Evolutionary conservation across 352 stramenopile species (phyloP).

Genomic region (Aphanomyces cochlioides): DNA sequence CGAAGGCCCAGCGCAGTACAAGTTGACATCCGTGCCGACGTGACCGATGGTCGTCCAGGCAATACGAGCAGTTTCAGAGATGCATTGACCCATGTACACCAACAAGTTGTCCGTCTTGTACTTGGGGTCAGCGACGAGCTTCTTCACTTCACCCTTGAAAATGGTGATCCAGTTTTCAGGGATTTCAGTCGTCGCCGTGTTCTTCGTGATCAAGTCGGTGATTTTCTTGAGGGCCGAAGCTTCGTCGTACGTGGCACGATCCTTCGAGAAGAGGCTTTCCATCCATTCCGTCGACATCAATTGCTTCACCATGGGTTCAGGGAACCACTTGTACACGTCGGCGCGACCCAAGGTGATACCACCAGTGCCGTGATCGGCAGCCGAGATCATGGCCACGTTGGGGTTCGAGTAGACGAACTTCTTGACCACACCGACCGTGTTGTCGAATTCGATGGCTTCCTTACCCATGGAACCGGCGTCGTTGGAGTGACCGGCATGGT

Average conservation of each 20-base stretch:
- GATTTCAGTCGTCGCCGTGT: constrained; percentile 53
- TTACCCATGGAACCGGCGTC: constrained; percentile 63
- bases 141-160: constrained; percentile 42
- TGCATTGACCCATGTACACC: constrained; percentile 52
- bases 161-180: constrained; percentile 34
- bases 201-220: constrained; percentile 45
- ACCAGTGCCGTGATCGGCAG: constrained; percentile 60
- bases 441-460: constrained; percentile 66
- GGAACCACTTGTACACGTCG: constrained; percentile 50
- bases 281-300: constrained; percentile 63
- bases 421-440: constrained; percentile 60
- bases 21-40: constrained; percentile 65
- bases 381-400: constrained; percentile 57
- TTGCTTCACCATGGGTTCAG: constrained; percentile 45
- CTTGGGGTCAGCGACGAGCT: constrained; percentile 43
- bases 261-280: constrained; percentile 38
- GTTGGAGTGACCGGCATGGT: constrained; percentile 64
- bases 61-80: constrained; percentile 45
- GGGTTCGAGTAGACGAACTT: constrained; percentile 46
- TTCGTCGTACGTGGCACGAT: constrained; percentile 41
- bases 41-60: constrained; percentile 62
- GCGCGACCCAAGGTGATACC: constrained; percentile 53
- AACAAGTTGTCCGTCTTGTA: constrained; percentile 45
- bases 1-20: constrained; percentile 63
- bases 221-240: constrained; percentile 37